phyloP scores from a whole-genome alignment of 345 rosid species.

The Cardamine chenopodiifolia region DNA sequence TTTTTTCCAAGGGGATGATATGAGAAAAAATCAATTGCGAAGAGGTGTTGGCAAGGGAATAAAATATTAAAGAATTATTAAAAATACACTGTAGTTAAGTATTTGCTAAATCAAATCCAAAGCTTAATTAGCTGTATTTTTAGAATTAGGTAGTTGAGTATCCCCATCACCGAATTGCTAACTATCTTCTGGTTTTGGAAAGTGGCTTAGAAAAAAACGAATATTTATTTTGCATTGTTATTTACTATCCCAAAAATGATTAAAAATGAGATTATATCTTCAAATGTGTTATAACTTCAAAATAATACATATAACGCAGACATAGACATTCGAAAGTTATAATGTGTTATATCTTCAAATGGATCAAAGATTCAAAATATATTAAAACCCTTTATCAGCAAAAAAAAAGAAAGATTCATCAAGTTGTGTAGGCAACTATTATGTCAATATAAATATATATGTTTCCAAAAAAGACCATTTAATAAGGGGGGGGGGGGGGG shows the following conservation, averaged over 20 bases:
- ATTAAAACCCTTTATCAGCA: too few relatives aligned
- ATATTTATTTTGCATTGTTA: background rate
- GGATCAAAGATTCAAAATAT: background rate
- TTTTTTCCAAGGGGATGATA: background rate
- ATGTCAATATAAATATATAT: background rate
- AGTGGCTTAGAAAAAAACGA: background rate
- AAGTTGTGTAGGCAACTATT: conserved; percentile 23
- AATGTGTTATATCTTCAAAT: background rate
- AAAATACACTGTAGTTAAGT: background rate
- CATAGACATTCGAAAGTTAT: background rate
- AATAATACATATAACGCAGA: background rate
- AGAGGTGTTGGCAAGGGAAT: background rate
- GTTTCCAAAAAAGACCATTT: conserved; percentile 5
- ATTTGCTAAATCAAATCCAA: conserved; percentile 16
- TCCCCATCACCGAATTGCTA: background rate
- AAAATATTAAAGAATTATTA: background rate
- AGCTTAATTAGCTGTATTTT: conserved; percentile 19
- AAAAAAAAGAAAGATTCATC: too few relatives aligned
- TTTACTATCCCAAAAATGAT: too few relatives aligned
- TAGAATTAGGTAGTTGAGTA: background rate
- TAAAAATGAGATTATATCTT: too few relatives aligned
- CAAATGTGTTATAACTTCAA: too few relatives aligned
- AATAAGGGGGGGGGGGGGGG: background rate
- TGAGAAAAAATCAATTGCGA: conserved; percentile 4
- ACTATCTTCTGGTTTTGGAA: background rate